Evolutionary conservation across 2,329 filamentous ascomycete species (phyloP), one percentile per base, ranked within the genome.

Genomic region (Tolypocladium paradoxum): DNA sequence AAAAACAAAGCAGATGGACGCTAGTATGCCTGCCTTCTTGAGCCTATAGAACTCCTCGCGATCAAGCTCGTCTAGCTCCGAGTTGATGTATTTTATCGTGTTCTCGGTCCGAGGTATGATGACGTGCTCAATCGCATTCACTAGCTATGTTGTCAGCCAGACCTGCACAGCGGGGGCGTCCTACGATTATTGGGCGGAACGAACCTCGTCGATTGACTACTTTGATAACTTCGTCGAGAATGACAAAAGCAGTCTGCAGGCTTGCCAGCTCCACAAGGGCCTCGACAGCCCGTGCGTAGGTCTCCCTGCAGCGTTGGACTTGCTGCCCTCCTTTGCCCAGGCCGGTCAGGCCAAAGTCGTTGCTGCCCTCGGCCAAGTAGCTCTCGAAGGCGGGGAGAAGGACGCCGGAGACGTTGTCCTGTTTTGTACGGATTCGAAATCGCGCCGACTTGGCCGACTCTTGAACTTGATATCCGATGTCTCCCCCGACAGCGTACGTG

Each of bases 41-140:
- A 99, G 73, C 60, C 93, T 81, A 73, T 96, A 99, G 70, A 99
- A 99, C 68, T 99, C 93, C 69, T 97, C 93, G 76, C 93, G 83
- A 72, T 97, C 95, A 50, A 99, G 78, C 73, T 99, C 93, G 67
- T 99, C 93, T 18, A 99, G 81, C 69, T 99, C 93, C 1, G 92
- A 96, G 74, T 97, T 97, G 78, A 97, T 97, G 66, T 97, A 99
- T 74, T 96, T 96, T 76, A 99, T 99, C n/a, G 93, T 99, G 66
- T 97, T 99, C 70, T 99, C 93, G 16, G 93, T 99, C 60, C 93
- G 82, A 14, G 93, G 93, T 64, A 99, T 99, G 62, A 99, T 97
- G 62, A 99, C 89, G 69, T 95, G 88, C 71, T 93, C 88, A 64
- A 97, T 96, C 54, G 92, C 92, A 67, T 96, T 96, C 20, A 97